Evolutionary conservation across 2,329 filamentous ascomycete genomes (phyloP), one percentile per base, ranked within the genome.

Genomic region (Calonectria montana): DNA sequence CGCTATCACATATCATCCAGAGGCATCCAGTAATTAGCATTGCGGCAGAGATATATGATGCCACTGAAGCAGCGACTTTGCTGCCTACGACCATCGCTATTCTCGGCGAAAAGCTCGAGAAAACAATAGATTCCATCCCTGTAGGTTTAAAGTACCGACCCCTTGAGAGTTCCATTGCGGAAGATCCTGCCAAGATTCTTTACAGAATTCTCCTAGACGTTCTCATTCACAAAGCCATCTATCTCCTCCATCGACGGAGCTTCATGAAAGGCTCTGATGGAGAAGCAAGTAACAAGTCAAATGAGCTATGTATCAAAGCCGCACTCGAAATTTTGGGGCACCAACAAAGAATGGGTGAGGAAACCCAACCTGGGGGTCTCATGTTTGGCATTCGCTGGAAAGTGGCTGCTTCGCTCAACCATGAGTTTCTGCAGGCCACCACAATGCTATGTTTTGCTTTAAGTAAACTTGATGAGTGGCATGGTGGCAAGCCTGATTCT

Each of bases 301-400:
- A 67, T n/a, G 35, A 67, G 37, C 8, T 62, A 1, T 71, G 69
- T 4, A 57, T 75, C 13, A 59, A 65, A 18, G 75, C 73, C 10
- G 71, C 71, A 9, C 16, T 77, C 2, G 59, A 53, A 15, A 75
- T 77, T 25, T 31, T 77, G 10, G 65, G 65, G 27, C 73, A 77
- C 12, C 75, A 75, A 21, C 53, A 65, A 15, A 71, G 65, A 29
- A 75, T 75, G 65, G 39, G 47, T 27, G 73, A 77, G 45, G 75
- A 77, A 53, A 70, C 27, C 4, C 69, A 73, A 55, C 69, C 69
- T 12, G 73, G 73, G 25, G 75, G 75, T 35, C 48, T 74, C 25
- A 74, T 77, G 71, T 74, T 74, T 43, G 55, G 57, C 43, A 74
- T 76, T n/a, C 73, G 71, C 16, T 76, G 75, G 73, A 75, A 73